phyloP scores from a whole-genome alignment of 495 filamentous ascomycete species.

The Penicillium parvum region DNA sequence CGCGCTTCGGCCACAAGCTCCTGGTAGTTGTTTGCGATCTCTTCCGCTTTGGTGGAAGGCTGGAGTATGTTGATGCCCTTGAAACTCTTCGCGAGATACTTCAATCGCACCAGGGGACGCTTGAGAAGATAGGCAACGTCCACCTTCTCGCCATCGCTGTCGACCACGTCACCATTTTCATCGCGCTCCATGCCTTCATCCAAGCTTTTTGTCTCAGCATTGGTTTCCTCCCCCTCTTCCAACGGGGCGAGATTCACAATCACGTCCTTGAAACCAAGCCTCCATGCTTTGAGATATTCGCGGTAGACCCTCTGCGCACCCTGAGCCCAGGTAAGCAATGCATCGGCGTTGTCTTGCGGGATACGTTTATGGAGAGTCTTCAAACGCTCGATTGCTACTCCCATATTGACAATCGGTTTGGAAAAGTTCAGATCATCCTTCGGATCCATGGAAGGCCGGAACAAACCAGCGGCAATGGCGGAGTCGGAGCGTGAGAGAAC shows the following conservation, averaged over 20 bases:
- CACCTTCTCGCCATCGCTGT: slow-evolving; percentile 78
- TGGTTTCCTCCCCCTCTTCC: slow-evolving; percentile 44
- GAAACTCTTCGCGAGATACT: slow-evolving; percentile 80
- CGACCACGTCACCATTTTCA: slow-evolving; percentile 71
- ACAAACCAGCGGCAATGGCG: slow-evolving; percentile 63
- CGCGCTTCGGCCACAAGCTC: slow-evolving; percentile 72
- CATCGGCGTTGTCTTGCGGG: slow-evolving; percentile 62
- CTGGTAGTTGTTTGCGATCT: slow-evolving; percentile 57
- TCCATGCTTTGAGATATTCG: slow-evolving; percentile 86
- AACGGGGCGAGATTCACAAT: slow-evolving; percentile 86
- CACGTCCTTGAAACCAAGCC: slow-evolving; percentile 91
- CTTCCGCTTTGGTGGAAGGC: slow-evolving; percentile 54
- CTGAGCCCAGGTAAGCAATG: slow-evolving; percentile 75
- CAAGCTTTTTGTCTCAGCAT: slow-evolving; percentile 52
- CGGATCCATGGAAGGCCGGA: slow-evolving; percentile 49
- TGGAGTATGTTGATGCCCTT: slow-evolving; percentile 59
- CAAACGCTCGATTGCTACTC: slow-evolving; percentile 78
- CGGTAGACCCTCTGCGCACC: slow-evolving; percentile 72
- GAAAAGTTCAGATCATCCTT: slow-evolving; percentile 62
- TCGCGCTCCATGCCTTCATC: slow-evolving; percentile 70
- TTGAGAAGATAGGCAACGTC: slow-evolving; percentile 94
- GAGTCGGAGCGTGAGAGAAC: slow-evolving; percentile 72
- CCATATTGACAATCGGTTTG: slow-evolving; percentile 92
- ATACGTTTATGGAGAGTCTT: slow-evolving; percentile 75
- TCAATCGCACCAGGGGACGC: slow-evolving; percentile 79